A percentile compares a stretch with the other conserved stretches of the same genome.
These are phyloP conservation scores for Hymenoscyphus fructigenus DNA, from an alignment of 2,329 filamentous ascomycete species.

Conservation along the genomic window DNA sequence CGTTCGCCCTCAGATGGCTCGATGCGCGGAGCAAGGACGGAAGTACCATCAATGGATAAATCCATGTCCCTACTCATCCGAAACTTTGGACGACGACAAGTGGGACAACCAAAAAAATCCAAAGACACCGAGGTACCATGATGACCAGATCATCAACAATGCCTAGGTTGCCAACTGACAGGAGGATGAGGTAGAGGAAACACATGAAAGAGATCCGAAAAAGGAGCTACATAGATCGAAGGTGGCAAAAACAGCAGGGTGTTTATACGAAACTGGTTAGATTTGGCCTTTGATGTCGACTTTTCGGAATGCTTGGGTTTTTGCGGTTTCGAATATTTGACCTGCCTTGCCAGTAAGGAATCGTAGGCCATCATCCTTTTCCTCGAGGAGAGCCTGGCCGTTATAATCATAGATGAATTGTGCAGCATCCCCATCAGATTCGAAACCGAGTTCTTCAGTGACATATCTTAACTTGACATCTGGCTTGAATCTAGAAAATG, in stretches of 20 bases:
- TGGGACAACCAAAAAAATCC: conserved; percentile 18
- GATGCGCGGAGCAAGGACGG: conserved; percentile 13
- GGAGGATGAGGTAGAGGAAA: conserved; percentile 20
- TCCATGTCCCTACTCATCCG: conserved; percentile 15
- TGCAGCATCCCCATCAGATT: conserved; percentile 84
- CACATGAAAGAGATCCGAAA: conserved; percentile 22
- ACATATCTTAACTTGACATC: conserved; percentile 87
- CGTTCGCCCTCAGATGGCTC: conserved; percentile 10
- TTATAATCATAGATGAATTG: conserved; percentile 85
- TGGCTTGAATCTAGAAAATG: conserved; percentile 74
- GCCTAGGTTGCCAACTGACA: conserved; percentile 16
- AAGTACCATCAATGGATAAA: conserved; percentile 13
- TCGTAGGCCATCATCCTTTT: conserved; percentile 70
- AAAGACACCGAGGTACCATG: conserved; percentile 16
- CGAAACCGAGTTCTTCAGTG: conserved; percentile 93
- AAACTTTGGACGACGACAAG: conserved; percentile 18
- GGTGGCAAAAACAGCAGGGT: conserved; percentile 14
- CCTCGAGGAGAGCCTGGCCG: conserved; percentile 73
- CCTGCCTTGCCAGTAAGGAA: conserved; percentile 75
- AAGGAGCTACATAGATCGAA: conserved; percentile 26
- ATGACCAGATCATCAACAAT: conserved; percentile 10
- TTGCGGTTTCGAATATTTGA: conserved; percentile 70
- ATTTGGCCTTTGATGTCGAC: conserved; percentile 99
- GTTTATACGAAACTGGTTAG: conserved; percentile 40
- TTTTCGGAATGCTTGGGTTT: conserved; percentile 72